Percentiles rank a stretch among this genome's conserved stretches.
These are phyloP conservation scores for Dothidotthia symphoricarpi DNA, from an alignment of 2,329 filamentous ascomycete species.

Conservation along the genomic window DNA sequence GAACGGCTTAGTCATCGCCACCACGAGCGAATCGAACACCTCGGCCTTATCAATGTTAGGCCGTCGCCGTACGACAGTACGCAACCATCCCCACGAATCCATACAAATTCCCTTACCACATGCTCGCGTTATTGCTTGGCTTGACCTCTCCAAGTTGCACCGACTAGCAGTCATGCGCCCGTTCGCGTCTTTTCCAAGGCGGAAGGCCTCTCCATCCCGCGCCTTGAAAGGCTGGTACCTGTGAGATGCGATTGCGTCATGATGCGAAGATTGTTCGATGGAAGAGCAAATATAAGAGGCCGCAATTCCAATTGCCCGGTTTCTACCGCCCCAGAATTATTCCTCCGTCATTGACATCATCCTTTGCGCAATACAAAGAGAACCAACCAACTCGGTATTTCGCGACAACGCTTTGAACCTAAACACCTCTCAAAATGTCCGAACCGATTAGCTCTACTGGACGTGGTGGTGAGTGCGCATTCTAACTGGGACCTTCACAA, in stretches of 20 bases:
- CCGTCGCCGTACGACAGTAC: conserved; percentile 39
- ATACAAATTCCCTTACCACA: conserved; percentile 11
- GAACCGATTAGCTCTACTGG: conserved; percentile 55
- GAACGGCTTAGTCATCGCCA: conserved; percentile 22
- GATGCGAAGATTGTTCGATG: conserved; percentile 6
- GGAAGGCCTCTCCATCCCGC: conserved; percentile 29
- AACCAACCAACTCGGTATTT: not conserved
- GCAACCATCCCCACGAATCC: conserved; percentile 13
- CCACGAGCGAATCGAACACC: conserved; percentile 28
- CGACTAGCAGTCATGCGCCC: conserved; percentile 14
- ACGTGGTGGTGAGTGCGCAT: conserved; percentile 51
- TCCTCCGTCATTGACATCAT: conserved; percentile 9
- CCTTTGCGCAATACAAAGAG: conserved; percentile 6
- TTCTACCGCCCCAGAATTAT: conserved; percentile 5
- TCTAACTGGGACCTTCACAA: not conserved
- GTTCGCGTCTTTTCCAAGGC: conserved; percentile 15
- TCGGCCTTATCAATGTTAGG: conserved; percentile 28
- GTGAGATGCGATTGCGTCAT: conserved; percentile 31
- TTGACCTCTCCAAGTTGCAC: conserved; percentile 5
- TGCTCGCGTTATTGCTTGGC: conserved; percentile 22
- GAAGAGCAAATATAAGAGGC: conserved; percentile 37
- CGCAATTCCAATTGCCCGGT: conserved; percentile 8
- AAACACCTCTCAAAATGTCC: conserved; percentile 23
- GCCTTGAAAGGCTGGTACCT: conserved; percentile 15
- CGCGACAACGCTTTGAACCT: too few species aligned